Evolutionary conservation across 1,284 basidiomycete species (phyloP).

Genomic region (Puccinia coronata): DNA sequence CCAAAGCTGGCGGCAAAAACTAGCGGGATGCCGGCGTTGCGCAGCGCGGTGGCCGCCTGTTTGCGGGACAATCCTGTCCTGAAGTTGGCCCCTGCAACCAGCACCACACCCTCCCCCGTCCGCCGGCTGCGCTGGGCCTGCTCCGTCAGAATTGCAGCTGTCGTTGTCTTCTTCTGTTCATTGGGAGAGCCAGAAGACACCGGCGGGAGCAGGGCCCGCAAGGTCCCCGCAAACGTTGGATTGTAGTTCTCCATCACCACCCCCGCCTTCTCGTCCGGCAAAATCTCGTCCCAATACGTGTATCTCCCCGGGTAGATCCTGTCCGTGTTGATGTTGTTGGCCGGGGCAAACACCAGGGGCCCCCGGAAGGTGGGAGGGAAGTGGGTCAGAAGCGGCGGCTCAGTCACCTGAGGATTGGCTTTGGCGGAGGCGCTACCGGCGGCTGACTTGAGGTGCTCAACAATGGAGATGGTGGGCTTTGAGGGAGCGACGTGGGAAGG

Average conservation of each 20-base stretch:
- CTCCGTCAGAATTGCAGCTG: slow-evolving; percentile 55
- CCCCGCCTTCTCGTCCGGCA: slow-evolving; percentile 85
- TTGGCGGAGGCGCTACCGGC: too few relatives aligned
- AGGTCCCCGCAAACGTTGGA: too few relatives aligned
- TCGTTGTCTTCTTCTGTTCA: not conserved
- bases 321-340: too few relatives aligned
- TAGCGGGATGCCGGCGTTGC: slow-evolving; percentile 86
- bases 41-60: slow-evolving; percentile 95
- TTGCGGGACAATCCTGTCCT: slow-evolving; percentile 98
- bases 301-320: too few relatives aligned
- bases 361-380: too few relatives aligned
- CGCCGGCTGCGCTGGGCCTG: slow-evolving; percentile 50
- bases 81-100: slow-evolving; percentile 96
- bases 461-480: too few relatives aligned
- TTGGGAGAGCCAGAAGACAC: too few relatives aligned
- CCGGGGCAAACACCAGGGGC: slow-evolving; percentile 83
- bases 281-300: slow-evolving; percentile 97
- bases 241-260: slow-evolving; percentile 99
- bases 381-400: slow-evolving; percentile 70
- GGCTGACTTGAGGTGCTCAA: too few relatives aligned
- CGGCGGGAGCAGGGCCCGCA: too few relatives aligned
- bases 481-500: not conserved
- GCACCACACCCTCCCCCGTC: too few relatives aligned
- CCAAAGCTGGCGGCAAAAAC: slow-evolving; percentile 96
- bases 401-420: slow-evolving; percentile 54